Evolutionary conservation across 768 basidiomycete species (phyloP).

Genomic region (Trametes coccinea): DNA sequence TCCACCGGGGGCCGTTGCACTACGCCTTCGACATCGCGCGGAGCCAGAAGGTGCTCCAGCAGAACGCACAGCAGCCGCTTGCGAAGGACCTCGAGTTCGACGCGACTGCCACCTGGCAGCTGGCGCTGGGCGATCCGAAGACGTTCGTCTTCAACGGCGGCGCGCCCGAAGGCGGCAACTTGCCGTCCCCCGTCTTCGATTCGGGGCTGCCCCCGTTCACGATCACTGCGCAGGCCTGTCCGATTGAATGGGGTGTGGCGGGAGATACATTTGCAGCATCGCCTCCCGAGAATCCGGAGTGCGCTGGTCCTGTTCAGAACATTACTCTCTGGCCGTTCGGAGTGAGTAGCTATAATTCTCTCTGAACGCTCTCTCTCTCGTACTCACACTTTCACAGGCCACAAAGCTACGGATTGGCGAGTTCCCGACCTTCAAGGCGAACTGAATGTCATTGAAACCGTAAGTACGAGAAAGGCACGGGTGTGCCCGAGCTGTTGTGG

Average conservation of each 20-base stretch:
- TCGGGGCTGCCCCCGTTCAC: conserved; percentile 48
- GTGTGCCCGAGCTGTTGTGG: too few relatives aligned
- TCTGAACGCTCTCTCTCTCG: background rate
- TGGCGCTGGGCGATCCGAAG: conserved; percentile 49
- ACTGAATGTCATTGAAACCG: background rate
- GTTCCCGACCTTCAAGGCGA: conserved; percentile 31
- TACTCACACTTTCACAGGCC: conserved; percentile 23
- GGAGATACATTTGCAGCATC: conserved; percentile 51
- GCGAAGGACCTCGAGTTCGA: conserved; percentile 54
- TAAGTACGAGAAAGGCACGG: background rate
- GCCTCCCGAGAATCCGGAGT: conserved; percentile 46
- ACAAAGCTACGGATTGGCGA: conserved; percentile 37
- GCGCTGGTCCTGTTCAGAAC: conserved; percentile 42
- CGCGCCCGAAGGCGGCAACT: conserved; percentile 25
- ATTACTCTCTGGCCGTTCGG: conserved; percentile 51
- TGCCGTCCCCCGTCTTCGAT: conserved; percentile 42
- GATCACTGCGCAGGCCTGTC: conserved; percentile 52
- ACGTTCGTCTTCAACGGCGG: conserved; percentile 32
- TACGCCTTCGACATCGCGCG: conserved; percentile 54
- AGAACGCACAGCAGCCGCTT: conserved; percentile 44
- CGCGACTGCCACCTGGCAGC: conserved; percentile 50
- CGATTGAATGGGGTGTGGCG: conserved; percentile 46
- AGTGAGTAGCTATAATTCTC: conserved; percentile 34
- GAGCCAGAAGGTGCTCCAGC: conserved; percentile 38
- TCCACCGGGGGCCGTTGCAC: conserved; percentile 55